Evolutionary conservation across 2,329 filamentous ascomycete species (phyloP).

Genomic region (Dactylonectria estremocensis): DNA sequence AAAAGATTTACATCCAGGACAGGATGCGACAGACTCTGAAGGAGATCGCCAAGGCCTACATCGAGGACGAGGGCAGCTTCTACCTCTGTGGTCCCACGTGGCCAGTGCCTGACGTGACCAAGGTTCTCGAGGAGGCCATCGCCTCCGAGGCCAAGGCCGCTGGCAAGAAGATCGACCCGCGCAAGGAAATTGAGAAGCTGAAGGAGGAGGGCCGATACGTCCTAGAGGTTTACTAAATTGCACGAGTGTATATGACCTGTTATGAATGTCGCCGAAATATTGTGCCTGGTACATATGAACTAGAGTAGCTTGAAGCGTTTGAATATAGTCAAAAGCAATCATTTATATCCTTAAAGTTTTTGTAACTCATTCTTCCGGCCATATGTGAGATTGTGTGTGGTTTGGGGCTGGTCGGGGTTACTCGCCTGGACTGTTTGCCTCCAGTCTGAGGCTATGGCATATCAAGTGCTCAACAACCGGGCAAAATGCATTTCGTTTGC

Average conservation of each 20-base stretch:
- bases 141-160: slow-evolving; percentile 77
- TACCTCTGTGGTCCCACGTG: slow-evolving; percentile 98
- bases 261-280: slow-evolving; percentile 38
- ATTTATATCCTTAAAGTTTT: slow-evolving; percentile 7
- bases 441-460: no score
- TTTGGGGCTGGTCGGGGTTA: neutral
- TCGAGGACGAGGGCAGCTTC: slow-evolving; percentile 90
- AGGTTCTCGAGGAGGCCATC: slow-evolving; percentile 94
- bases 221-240: slow-evolving; percentile 89
- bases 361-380: neutral
- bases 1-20: slow-evolving; percentile 99
- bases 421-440: neutral
- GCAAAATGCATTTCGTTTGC: neutral
- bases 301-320: slow-evolving; percentile 45
- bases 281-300: slow-evolving; percentile 40
- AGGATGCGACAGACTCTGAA: slow-evolving; percentile 91
- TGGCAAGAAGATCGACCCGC: slow-evolving; percentile 86
- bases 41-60: slow-evolving; percentile 89
- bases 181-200: slow-evolving; percentile 95
- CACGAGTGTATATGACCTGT: slow-evolving; percentile 22
- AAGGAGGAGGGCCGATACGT: slow-evolving; percentile 97
- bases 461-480: neutral
- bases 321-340: slow-evolving; percentile 25
- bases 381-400: neutral
- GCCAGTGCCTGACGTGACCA: slow-evolving; percentile 97